These are phyloP conservation scores for Microcos paniculata DNA, from an alignment of 345 rosid genomes.

Conservation along the genomic window DNA sequence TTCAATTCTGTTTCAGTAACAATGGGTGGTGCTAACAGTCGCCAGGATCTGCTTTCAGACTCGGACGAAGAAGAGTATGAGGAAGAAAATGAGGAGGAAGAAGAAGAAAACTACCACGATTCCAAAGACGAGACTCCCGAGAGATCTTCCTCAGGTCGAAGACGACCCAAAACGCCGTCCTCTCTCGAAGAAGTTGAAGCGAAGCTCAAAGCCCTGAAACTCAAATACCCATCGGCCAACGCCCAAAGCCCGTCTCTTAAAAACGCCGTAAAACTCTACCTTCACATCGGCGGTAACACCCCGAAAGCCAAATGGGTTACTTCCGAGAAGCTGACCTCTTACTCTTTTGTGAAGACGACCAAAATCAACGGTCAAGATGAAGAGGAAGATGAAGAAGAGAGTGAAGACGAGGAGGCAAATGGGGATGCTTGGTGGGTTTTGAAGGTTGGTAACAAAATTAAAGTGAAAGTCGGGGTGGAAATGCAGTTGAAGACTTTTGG, in stretches of 20 bases:
- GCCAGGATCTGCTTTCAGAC: conserved; percentile 61
- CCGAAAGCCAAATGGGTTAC: conserved; percentile 82
- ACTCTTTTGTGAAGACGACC: conserved; percentile 53
- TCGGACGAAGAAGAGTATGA: conserved; percentile 50
- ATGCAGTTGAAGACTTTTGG: conserved; percentile 72
- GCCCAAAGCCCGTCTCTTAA: conserved; percentile 32
- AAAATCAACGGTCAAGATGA: conserved; percentile 22
- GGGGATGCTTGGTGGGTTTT: conserved; percentile 59
- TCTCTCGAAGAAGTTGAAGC: conserved; percentile 69
- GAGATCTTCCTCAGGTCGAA: conserved; percentile 36
- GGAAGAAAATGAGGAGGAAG: conserved; percentile 37
- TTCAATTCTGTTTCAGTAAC: neutral
- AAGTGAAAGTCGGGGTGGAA: conserved; percentile 52
- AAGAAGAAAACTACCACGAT: conserved; percentile 50
- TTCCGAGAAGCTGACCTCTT: conserved; percentile 60
- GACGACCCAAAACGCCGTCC: conserved; percentile 42
- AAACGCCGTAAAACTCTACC: conserved; percentile 61
- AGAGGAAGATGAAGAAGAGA: conserved; percentile 45
- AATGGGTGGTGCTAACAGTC: conserved; percentile 79
- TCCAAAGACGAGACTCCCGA: conserved; percentile 50
- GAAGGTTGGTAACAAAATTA: conserved; percentile 60
- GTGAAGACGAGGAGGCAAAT: conserved; percentile 35
- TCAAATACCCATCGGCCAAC: conserved; percentile 52
- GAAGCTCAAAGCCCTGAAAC: conserved; percentile 55
- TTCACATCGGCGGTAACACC: conserved; percentile 68